These are phyloP conservation scores for Mucor lusitanicus DNA, from an alignment of 371 early-diverging fungal species.

Conservation along the genomic window DNA sequence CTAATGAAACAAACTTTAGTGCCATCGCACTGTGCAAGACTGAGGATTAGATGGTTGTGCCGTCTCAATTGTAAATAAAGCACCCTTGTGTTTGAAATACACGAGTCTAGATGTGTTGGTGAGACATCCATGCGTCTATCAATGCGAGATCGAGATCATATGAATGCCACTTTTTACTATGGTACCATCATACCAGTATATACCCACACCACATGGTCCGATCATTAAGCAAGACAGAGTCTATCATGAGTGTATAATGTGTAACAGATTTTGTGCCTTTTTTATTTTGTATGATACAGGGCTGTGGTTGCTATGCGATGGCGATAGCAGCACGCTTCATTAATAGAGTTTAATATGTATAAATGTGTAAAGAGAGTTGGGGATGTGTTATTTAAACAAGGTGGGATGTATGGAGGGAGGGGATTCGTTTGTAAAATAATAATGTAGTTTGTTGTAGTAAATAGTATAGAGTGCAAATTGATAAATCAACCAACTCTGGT, in stretches of 20 bases:
- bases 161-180: too few species aligned
- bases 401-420: not conserved
- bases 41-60: not conserved
- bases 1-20: constrained; percentile 67
- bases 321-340: not conserved
- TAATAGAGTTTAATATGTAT: not conserved
- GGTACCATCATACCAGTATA: too few species aligned
- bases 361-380: not conserved
- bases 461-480: not conserved
- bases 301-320: not conserved
- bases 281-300: not conserved
- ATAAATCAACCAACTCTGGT: not conserved
- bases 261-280: not conserved
- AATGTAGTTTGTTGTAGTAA: not conserved
- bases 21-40: constrained; percentile 62
- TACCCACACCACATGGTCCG: too few species aligned
- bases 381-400: not conserved
- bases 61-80: not conserved
- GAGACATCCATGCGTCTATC: too few species aligned
- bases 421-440: not conserved
- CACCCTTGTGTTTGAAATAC: not conserved
- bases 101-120: too few species aligned
- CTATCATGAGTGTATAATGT: not conserved
- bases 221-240: not conserved
- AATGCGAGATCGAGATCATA: too few species aligned